Evolutionary conservation across 768 basidiomycete species (phyloP).

Genomic region (Calocybe gangraenosa): DNA sequence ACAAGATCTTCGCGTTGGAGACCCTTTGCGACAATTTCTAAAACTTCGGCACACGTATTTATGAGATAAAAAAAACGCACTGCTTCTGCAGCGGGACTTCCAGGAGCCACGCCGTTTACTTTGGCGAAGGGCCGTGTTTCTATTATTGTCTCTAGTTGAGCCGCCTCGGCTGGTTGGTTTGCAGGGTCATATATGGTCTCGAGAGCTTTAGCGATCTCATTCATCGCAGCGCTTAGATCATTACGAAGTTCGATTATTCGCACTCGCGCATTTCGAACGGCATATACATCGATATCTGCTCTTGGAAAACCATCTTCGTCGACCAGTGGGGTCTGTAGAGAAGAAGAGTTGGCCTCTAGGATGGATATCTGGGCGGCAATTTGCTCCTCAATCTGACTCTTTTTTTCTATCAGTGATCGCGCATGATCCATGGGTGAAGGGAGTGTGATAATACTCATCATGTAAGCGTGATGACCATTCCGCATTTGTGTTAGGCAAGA

Average conservation of each 20-base stretch:
- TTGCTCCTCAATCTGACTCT: slow-evolving; percentile 70
- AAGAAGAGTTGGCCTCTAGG: slow-evolving; percentile 58
- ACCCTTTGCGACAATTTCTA: slow-evolving; percentile 39
- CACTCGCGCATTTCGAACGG: slow-evolving; percentile 69
- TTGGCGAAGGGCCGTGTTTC: slow-evolving; percentile 61
- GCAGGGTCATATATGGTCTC: slow-evolving; percentile 62
- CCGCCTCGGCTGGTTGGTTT: slow-evolving; percentile 17
- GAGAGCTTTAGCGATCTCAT: slow-evolving; percentile 63
- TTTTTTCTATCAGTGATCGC: slow-evolving; percentile 58
- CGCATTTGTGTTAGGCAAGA: too few species aligned
- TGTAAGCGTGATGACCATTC: too few species aligned
- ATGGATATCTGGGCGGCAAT: slow-evolving; percentile 59
- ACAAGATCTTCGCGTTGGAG: slow-evolving; percentile 67
- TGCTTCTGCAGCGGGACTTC: slow-evolving; percentile 79
- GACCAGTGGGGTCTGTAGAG: slow-evolving; percentile 71
- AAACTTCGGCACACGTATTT: not conserved
- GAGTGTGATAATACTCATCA: too few species aligned
- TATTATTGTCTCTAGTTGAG: slow-evolving; percentile 7
- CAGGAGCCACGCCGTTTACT: slow-evolving; percentile 76
- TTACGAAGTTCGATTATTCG: slow-evolving; percentile 80
- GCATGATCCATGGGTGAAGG: slow-evolving; percentile 60
- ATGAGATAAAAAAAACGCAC: slow-evolving; percentile 37
- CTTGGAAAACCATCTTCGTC: slow-evolving; percentile 89
- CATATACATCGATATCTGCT: slow-evolving; percentile 79
- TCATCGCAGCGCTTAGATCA: slow-evolving; percentile 63